Conservation (phyloP, 371 early-diverging fungal species). For the Nematocida sp. region DNA sequence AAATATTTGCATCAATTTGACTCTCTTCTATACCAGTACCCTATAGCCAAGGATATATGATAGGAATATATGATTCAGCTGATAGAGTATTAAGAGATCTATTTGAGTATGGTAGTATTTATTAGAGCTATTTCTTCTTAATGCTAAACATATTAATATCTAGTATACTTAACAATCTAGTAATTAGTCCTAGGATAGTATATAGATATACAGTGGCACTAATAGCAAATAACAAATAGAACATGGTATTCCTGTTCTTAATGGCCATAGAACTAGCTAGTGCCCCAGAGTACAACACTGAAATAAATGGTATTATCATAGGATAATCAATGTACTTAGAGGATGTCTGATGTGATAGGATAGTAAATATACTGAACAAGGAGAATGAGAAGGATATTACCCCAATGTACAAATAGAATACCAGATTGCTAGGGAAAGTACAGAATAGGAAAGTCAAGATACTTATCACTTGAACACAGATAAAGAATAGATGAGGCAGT, state of each 20-base stretch:
- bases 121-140: too few relatives aligned
- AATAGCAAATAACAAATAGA: background rate
- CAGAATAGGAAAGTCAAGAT: background rate
- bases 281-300: background rate
- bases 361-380: slow-evolving; percentile 6
- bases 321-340: background rate
- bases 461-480: background rate
- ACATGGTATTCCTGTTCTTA: background rate
- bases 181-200: background rate
- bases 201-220: background rate
- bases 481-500: background rate
- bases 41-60: too few relatives aligned
- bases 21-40: too few relatives aligned
- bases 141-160: slow-evolving; percentile 1
- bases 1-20: too few relatives aligned
- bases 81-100: too few relatives aligned
- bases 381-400: slow-evolving; percentile 1
- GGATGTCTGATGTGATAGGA: background rate
- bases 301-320: background rate
- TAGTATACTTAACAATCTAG: background rate
- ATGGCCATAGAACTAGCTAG: background rate
- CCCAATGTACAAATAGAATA: background rate
- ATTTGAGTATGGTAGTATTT: too few relatives aligned
- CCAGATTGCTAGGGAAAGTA: background rate
- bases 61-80: too few relatives aligned